Evolutionary conservation across 805 yeast species (phyloP).

Genomic region (Middelhovenomyces tepae): DNA sequence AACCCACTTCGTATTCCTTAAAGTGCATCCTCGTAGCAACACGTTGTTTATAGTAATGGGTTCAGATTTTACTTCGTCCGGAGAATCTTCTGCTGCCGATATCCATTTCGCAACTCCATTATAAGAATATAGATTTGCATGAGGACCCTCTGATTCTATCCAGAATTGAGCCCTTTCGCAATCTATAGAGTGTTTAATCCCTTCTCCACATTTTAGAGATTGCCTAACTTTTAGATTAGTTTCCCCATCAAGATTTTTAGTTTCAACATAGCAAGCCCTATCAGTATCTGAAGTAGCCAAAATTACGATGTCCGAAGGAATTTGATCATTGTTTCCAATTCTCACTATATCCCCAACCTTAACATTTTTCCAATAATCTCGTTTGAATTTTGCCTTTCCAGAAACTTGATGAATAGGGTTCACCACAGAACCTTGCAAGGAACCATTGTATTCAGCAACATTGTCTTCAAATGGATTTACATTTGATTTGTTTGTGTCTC

Average conservation of each 20-base stretch:
- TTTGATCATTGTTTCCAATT: constrained; percentile 59
- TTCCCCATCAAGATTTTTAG: constrained; percentile 67
- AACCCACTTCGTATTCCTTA: constrained; percentile 71
- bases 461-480: constrained; percentile 1
- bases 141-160: constrained; percentile 69
- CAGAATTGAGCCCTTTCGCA: constrained; percentile 48
- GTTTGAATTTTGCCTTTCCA: constrained; percentile 34
- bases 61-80: constrained; percentile 33
- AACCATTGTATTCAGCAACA: too few relatives aligned
- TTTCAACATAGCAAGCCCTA: constrained; percentile 59
- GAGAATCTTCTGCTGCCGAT: constrained; percentile 26
- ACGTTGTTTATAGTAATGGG: constrained; percentile 54
- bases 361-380: constrained; percentile 61
- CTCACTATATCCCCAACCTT: constrained; percentile 67
- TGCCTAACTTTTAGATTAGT: constrained; percentile 58
- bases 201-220: constrained; percentile 45
- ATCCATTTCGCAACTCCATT: constrained; percentile 58
- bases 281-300: constrained; percentile 64
- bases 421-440: constrained; percentile 20
- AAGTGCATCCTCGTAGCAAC: constrained; percentile 60
- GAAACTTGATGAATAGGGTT: constrained; percentile 27
- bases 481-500: constrained; percentile 2
- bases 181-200: constrained; percentile 48
- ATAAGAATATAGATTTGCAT: constrained; percentile 52
- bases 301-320: constrained; percentile 68